Evolutionary conservation across 2,329 filamentous ascomycete genomes (phyloP).

Genomic region (Aureobasidium lini): DNA sequence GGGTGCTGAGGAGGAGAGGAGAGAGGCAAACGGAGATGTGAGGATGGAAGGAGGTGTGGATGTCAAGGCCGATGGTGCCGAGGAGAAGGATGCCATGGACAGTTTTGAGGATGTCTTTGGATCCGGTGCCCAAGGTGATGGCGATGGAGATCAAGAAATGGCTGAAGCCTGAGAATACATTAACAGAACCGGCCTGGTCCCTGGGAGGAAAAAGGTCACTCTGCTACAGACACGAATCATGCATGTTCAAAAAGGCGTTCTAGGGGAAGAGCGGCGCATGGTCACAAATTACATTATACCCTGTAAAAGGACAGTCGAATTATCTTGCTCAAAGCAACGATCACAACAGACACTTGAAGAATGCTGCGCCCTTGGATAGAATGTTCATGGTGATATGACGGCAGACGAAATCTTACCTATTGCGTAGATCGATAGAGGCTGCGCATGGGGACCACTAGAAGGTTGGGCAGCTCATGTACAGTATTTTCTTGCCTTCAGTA

Average conservation of each 20-base stretch:
- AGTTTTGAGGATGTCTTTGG: slow-evolving; percentile 40
- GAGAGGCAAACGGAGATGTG: slow-evolving; percentile 18
- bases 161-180: slow-evolving; percentile 23
- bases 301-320: neutral
- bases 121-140: slow-evolving; percentile 20
- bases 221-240: neutral
- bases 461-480: too few species aligned
- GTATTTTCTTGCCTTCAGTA: too few species aligned
- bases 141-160: slow-evolving; percentile 27
- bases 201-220: neutral
- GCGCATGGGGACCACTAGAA: too few species aligned
- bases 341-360: too few species aligned
- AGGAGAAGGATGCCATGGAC: slow-evolving; percentile 29
- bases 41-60: slow-evolving; percentile 39
- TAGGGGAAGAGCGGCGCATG: neutral
- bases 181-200: too few species aligned
- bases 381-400: too few species aligned
- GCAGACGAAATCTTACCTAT: too few species aligned
- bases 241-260: slow-evolving; percentile 8
- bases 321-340: neutral
- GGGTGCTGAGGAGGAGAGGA: slow-evolving; percentile 41
- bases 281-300: slow-evolving; percentile 3
- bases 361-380: too few species aligned
- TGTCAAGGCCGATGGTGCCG: slow-evolving; percentile 25
- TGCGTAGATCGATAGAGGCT: too few species aligned